Base-by-base conservation (phyloP, 2,329 filamentous ascomycete genomes). In the Rosellinia necatrix region DNA sequence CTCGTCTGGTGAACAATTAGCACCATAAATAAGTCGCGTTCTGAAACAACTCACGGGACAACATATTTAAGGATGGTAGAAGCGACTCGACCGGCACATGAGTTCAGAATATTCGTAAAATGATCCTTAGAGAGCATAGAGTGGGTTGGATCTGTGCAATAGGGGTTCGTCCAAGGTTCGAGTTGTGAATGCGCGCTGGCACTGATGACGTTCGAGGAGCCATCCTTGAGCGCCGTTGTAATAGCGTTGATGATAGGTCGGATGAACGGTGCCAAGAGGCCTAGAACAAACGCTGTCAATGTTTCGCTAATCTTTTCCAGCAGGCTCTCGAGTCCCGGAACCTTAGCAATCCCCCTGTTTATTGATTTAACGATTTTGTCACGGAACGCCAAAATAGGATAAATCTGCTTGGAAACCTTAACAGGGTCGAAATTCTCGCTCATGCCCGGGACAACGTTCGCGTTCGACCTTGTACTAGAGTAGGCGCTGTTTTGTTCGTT, bases 221-320 rank as follows among this genome's bases (percentile, higher is more conserved):
- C 93, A 21, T 88, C 83, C 75, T 97, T 96, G 22, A 99, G 80
- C 29, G 86, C 84, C 68, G 92, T 87, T 19, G 91, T 93, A 4
- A 93, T 91, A 49, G 89, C 85, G 49, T 88, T 89, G 72, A 99
- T 97, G 70, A 99, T 88, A 9, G 94, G 94, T 53, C 92, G 86
- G 59, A 99, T 83, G 72, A 96, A 97, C 0, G 94, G 94, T 0
- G 94, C 91, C 15, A 99, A 81, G 1, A 99, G 82, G 5, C 92
- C 92, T 59, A 99, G 82, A 47, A 99, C 85, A 70, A 97, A 97
- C 6, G 96, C 81, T 0, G 93, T 96, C 35, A 99, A 79, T 1
- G 90, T 93, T 76, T 99, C 94, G 53, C 89, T 91, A 66, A 99
- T 96, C 66, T 91, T 93, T 62, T 97, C 93, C 19, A 97, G 85